Percentiles rank a stretch among this genome's conserved stretches.
Conservation (phyloP, 106 monocot species). For the Platanthera guangdongensis region DNA sequence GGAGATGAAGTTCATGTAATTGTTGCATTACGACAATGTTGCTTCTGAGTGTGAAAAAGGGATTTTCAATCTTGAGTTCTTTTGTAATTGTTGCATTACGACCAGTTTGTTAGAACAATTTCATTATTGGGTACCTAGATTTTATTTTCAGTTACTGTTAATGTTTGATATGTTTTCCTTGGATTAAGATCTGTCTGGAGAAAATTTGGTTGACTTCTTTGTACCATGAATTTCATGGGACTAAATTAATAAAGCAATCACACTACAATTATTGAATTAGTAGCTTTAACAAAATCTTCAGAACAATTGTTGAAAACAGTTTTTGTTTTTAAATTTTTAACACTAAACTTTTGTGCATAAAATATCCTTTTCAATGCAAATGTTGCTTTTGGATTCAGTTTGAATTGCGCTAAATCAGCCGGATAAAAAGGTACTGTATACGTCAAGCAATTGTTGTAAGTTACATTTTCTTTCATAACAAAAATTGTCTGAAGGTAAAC, state of each 20-base stretch:
- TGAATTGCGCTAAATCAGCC: no score
- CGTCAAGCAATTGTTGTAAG: no score
- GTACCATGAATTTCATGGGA: neutral
- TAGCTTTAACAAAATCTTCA: neutral
- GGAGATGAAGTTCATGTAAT: neutral
- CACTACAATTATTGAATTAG: neutral
- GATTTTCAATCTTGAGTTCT: neutral
- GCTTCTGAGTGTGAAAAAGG: neutral
- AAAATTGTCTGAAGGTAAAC: neutral
- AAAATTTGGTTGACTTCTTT: neutral
- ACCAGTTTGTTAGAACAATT: neutral
- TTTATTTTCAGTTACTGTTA: neutral
- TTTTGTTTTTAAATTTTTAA: neutral
- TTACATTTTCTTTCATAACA: neutral
- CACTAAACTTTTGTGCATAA: neutral
- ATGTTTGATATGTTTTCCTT: neutral
- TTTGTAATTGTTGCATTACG: no score
- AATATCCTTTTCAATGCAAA: neutral
- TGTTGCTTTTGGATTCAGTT: neutral
- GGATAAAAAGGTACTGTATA: no score
- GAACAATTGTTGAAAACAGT: neutral
- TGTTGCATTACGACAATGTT: neutral
- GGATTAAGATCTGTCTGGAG: neutral
- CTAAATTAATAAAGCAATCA: neutral
- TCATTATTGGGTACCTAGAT: neutral